These are phyloP conservation scores for Trypanosoma caninum DNA, from an alignment of 208 protist species.

Conservation along the genomic window DNA sequence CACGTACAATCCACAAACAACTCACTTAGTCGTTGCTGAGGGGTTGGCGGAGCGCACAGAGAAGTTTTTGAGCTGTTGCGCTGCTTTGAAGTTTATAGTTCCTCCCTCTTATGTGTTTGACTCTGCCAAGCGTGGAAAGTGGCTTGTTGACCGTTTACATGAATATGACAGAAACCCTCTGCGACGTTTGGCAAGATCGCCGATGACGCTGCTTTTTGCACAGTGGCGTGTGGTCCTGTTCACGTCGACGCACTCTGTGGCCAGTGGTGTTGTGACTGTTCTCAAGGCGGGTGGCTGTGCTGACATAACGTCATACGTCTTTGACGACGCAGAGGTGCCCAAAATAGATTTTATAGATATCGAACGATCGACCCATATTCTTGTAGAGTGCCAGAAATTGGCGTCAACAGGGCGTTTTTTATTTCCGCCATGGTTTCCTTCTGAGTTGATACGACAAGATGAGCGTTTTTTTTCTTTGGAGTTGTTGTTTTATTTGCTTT, in stretches of 20 bases:
- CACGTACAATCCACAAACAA: conserved; percentile 35
- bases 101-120: conserved; percentile 66
- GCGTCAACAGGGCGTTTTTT: conserved; percentile 30
- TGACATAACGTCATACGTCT: conserved; percentile 28
- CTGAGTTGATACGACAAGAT: conserved; percentile 23
- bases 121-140: conserved; percentile 48
- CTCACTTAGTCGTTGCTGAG: conserved; percentile 58
- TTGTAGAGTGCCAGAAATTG: conserved; percentile 57
- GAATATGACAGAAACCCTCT: conserved; percentile 66
- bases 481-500: conserved; percentile 64
- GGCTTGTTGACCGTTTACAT: conserved; percentile 40
- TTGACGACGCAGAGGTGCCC: conserved; percentile 11
- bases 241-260: conserved; percentile 32
- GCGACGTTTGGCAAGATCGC: conserved; percentile 10
- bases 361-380: conserved; percentile 38
- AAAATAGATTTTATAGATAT: conserved; percentile 11
- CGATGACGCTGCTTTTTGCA: conserved; percentile 25
- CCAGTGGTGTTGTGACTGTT: conserved; percentile 37
- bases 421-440: conserved; percentile 50
- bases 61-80: conserved; percentile 72
- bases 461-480: conserved; percentile 60
- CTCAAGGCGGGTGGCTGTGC: conserved; percentile 58
- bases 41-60: conserved; percentile 73
- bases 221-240: conserved; percentile 66
- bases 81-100: conserved; percentile 55